Evolutionary conservation across 2,329 filamentous ascomycete species (phyloP), one percentile per base, ranked within the genome.

Genomic region (Pezicula carpinea): DNA sequence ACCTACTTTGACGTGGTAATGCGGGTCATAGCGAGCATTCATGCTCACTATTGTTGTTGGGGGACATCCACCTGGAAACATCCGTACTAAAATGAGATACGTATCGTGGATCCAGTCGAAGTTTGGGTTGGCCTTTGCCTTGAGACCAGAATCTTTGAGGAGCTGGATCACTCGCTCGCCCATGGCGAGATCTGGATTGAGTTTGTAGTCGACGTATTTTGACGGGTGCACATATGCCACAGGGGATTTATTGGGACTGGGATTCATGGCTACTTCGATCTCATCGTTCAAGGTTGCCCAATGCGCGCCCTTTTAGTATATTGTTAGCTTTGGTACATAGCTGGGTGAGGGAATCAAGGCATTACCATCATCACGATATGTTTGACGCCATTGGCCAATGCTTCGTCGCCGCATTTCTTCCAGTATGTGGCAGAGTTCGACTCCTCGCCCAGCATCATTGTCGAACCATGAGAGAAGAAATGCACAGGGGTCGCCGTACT

Each of bases 21-120:
- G 74, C 0, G 77, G 75, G 51, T 80, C 75, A 57, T 75, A 80
- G 7, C 73, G 66, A 1, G 72, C 70, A 50, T 80, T 79, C 66
- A 75, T 72, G 32, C 68, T 73, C 47, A 80, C 64, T 45, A 85
- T 70, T 3, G 80, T 83, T 0, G 82, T 85, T 0, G 83, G 83
- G 2, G 83, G 83, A 56, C 79, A 84, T n/a, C 68, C 70, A 2
- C 59, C 53, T 0, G 82, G 83, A 53, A 87, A 87, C 82, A 87
- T 87, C 45, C 81, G 72, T 59, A 86, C 83, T 7, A 86, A 68
- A 47, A 87, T 76, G 3, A 87, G 72, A 58, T 80, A 87, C 0
- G 80, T 84, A 63, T 87, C 83, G 67, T 87, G 82, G 59, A 87
- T 86, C 83, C 82, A 87, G 58, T 86, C 78, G 53, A 87, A 87